Percentiles rank a stretch among this genome's conserved stretches.
These are phyloP conservation scores for Pichia sp. DNA, from an alignment of 1,139 yeast genomes.

Conservation along the genomic window DNA sequence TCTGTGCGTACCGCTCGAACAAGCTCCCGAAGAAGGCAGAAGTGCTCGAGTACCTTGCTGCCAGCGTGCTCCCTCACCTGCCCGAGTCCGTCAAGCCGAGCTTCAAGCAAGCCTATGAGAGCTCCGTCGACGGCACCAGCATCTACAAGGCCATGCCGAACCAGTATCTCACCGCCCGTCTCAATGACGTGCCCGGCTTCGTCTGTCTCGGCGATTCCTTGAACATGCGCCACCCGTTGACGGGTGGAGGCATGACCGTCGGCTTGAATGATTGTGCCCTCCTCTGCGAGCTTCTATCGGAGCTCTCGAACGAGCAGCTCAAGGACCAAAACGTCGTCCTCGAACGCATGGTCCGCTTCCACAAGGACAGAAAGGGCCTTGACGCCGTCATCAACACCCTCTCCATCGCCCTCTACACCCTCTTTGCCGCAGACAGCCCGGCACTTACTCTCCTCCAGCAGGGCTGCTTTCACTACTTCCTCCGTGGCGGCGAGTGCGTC, in stretches of 20 bases:
- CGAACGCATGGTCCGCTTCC: constrained; percentile 60
- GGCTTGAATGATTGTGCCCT: constrained; percentile 84
- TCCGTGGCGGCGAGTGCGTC: constrained; percentile 77
- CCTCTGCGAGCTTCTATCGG: constrained; percentile 56
- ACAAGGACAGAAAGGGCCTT: constrained; percentile 67
- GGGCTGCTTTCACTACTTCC: constrained; percentile 87
- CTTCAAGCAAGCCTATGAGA: constrained; percentile 51
- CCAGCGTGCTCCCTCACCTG: constrained; percentile 60
- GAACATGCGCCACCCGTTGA: constrained; percentile 96
- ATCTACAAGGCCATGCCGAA: constrained; percentile 89
- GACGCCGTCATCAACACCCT: constrained; percentile 86
- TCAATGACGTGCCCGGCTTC: constrained; percentile 66
- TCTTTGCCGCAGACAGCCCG: constrained; percentile 80
- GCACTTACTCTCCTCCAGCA: constrained; percentile 66
- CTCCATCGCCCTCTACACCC: constrained; percentile 82
- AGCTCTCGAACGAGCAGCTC: constrained; percentile 54
- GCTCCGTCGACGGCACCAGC: constrained; percentile 32
- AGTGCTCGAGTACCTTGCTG: constrained; percentile 56
- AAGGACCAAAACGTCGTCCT: constrained; percentile 52
- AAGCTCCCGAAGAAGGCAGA: constrained; percentile 65
- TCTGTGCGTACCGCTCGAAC: constrained; percentile 79
- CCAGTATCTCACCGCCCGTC: constrained; percentile 77
- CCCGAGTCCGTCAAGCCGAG: constrained; percentile 66
- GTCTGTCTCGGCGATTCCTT: constrained; percentile 88
- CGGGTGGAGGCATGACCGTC: constrained; percentile 99